phyloP scores from a whole-genome alignment of 768 basidiomycete species.

The Serendipita vermifera region DNA sequence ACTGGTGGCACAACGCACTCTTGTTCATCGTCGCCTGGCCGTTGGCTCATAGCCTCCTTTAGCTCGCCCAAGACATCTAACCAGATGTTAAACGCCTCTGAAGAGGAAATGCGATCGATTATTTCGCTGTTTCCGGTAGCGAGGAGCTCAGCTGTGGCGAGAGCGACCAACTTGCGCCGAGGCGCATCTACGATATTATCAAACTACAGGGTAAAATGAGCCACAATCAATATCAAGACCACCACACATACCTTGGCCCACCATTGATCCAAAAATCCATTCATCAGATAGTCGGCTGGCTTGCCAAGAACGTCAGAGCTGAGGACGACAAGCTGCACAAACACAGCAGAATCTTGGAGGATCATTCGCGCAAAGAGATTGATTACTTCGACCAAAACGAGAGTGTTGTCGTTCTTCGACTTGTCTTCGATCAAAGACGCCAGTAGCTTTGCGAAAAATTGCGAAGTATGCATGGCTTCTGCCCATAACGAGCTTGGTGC shows the following conservation, averaged over 20 bases:
- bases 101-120: constrained; percentile 47
- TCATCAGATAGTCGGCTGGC: constrained; percentile 45
- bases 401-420: constrained; percentile 27
- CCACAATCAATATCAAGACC: constrained; percentile 2
- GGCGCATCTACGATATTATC: constrained; percentile 83
- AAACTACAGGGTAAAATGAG: constrained; percentile 38
- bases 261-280: constrained; percentile 64
- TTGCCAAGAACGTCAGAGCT: constrained; percentile 35
- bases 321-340: constrained; percentile 56
- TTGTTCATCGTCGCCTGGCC: constrained; percentile 25
- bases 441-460: constrained; percentile 53
- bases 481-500: constrained; percentile 57
- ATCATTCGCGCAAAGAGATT: constrained; percentile 63
- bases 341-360: constrained; percentile 50
- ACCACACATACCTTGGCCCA: constrained; percentile 51
- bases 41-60: constrained; percentile 45
- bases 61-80: constrained; percentile 79
- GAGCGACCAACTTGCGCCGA: constrained; percentile 69
- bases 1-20: constrained; percentile 22
- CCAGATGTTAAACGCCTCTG: constrained; percentile 77
- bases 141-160: constrained; percentile 66
- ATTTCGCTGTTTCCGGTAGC: constrained; percentile 64
- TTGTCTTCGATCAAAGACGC: constrained; percentile 52
- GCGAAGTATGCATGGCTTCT: constrained; percentile 56
- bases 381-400: constrained; percentile 49